Evolutionary conservation across 1,284 basidiomycete genomes (phyloP).

Genomic region (Sanghuangporus weigelae): DNA sequence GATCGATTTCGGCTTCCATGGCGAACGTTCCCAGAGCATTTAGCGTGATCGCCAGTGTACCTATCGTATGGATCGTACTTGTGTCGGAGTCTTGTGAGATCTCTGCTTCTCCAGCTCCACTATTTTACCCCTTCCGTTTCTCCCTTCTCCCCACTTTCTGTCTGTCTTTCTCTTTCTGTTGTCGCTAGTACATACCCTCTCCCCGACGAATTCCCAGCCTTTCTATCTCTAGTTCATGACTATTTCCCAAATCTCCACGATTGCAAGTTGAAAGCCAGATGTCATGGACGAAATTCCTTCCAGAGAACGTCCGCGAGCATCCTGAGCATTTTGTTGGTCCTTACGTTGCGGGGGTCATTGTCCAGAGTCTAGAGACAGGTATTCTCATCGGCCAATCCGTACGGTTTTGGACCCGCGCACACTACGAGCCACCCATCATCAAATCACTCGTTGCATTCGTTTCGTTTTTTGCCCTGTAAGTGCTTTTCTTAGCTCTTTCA

Average conservation of each 20-base stretch:
- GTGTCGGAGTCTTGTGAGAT: neutral
- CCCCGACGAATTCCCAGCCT: neutral
- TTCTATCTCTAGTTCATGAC: neutral
- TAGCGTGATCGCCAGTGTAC: neutral
- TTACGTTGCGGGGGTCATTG: slow-evolving; percentile 22
- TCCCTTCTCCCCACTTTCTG: neutral
- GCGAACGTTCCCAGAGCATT: neutral
- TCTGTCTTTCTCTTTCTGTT: neutral
- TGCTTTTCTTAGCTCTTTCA: neutral
- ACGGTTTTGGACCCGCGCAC: slow-evolving; percentile 26
- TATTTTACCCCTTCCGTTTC: neutral
- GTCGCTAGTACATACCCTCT: neutral
- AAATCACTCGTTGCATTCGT: slow-evolving; percentile 24
- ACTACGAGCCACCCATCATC: slow-evolving; percentile 22
- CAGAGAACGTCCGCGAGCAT: slow-evolving; percentile 20
- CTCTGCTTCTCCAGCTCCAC: neutral
- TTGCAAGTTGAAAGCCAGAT: neutral
- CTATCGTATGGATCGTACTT: neutral
- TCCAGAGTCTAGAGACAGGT: slow-evolving; percentile 27
- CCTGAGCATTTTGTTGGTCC: slow-evolving; percentile 26
- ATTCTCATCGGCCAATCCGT: slow-evolving; percentile 27
- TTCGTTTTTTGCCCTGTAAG: slow-evolving; percentile 23
- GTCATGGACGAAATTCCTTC: slow-evolving; percentile 16
- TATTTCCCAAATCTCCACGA: neutral
- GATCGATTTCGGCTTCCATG: neutral